phyloP scores from a whole-genome alignment of 768 basidiomycete species.

The Mycena floridula region DNA sequence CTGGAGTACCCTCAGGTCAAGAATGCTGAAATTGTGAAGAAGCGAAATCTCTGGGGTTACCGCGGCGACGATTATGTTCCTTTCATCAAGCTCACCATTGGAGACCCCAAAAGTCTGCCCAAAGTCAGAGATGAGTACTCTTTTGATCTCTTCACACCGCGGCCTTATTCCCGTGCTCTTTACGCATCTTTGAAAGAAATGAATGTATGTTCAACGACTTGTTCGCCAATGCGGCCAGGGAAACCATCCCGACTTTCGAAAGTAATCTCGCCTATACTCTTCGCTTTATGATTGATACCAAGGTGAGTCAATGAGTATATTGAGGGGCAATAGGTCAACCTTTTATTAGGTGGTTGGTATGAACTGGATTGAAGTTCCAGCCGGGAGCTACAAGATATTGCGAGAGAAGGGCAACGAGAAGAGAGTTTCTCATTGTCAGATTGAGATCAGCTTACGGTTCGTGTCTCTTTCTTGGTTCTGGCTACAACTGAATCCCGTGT shows the following conservation, averaged over 20 bases:
- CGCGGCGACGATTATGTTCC: slow-evolving; percentile 69
- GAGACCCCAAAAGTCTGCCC: slow-evolving; percentile 70
- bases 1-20: no score
- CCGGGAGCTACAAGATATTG: slow-evolving; percentile 72
- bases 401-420: slow-evolving; percentile 23
- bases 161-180: slow-evolving; percentile 16
- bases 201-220: slow-evolving; percentile 63
- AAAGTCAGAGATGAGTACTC: slow-evolving; percentile 77
- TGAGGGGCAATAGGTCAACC: slow-evolving; percentile 1
- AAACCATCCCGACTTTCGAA: slow-evolving; percentile 70
- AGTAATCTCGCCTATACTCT: slow-evolving; percentile 90
- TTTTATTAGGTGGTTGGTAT: slow-evolving; percentile 80
- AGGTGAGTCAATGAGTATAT: slow-evolving; percentile 40
- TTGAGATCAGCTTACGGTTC: slow-evolving; percentile 78
- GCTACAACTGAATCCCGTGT: slow-evolving; percentile 2
- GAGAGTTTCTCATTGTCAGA: slow-evolving; percentile 79
- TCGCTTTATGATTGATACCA: slow-evolving; percentile 97
- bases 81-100: slow-evolving; percentile 81
- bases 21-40: slow-evolving; percentile 52
- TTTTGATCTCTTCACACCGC: neutral
- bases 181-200: slow-evolving; percentile 68
- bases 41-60: slow-evolving; percentile 84
- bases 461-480: slow-evolving; percentile 11
- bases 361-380: slow-evolving; percentile 97
- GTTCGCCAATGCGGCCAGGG: slow-evolving; percentile 34